Percentiles rank a stretch among this genome's conserved stretches.
These are phyloP conservation scores for barrel medic (Medicago truncatula) DNA, from an alignment of 306 rosid genomes.

Conservation along the genomic window MtrunA17r5.0-ANR NC_053044.1:3041501-3042000, in stretches of 20 bases:
- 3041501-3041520: too few relatives aligned
- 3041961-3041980: constrained; percentile 38
- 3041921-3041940: constrained; percentile 54
- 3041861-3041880: constrained; percentile 64
- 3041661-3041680: too few relatives aligned
- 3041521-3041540: too few relatives aligned
- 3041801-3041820: constrained; percentile 71
- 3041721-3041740: constrained; percentile 75
- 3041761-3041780: constrained; percentile 53
- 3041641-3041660: too few relatives aligned
- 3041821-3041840: constrained; percentile 49
- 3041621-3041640: too few relatives aligned
- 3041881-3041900: constrained; percentile 58
- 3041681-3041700: not conserved
- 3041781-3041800: constrained; percentile 69
- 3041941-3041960: constrained; percentile 40
- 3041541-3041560: too few relatives aligned
- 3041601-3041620: too few relatives aligned
- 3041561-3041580: too few relatives aligned
- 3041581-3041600: too few relatives aligned
- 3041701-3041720: constrained; percentile 70
- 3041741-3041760: constrained; percentile 48
- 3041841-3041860: constrained; percentile 41
- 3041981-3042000: constrained; percentile 45
- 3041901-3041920: constrained; percentile 63